Base-by-base conservation (phyloP, 2,329 filamentous ascomycete species). In the Truncatella angustata region DNA sequence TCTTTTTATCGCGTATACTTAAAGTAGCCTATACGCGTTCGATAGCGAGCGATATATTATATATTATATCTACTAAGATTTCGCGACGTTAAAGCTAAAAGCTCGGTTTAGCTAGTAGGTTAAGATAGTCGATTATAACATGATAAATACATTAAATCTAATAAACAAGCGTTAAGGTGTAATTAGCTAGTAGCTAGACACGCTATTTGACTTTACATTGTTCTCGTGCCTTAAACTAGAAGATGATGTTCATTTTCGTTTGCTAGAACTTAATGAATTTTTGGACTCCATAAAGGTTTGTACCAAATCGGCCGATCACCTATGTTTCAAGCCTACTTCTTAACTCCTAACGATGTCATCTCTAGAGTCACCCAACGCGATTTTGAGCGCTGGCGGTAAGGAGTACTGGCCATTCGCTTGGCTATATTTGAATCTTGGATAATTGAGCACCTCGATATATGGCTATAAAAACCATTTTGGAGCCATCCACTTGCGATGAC, bases 41-140 rank as follows among this genome's bases (percentile, higher is more conserved):
- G 1, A 23, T 50, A 21, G 48, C 18, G 10, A 35, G 37, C 48
- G 48, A 50, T 4, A 40, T 50, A 4, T 24, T 50, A 37, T 21
- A 50, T 9, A 43, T 37, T 12, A 50, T 50, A 37, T 50, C 48
- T 24, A 37, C 48, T 0, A 50, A 50, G 16, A 32, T 50, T 18
- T 30, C 48, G 12, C 48, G 48, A 20, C 48, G 48, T 7, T 40
- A 11, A 50, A 50, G 36, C 21, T 50, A 11, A 32, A 35, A 4
- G 12, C 9, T 23, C 24, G 4, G 10, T 23, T 24, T 37, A n/a
- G 14, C 12, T 6, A 1, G 3, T 26, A n/a, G 20, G 7, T 26
- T n/a, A 14, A 43, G 20, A 11, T 2, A 3, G 14, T 43, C 39
- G 12, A n/a, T 6, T 11, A 26, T 11, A 43, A 23, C 5, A 43